Percentiles rank a stretch among this genome's conserved stretches.
Evolutionary conservation across 768 basidiomycete genomes (phyloP).

Genomic region (Hysterangium stoloniferum): DNA sequence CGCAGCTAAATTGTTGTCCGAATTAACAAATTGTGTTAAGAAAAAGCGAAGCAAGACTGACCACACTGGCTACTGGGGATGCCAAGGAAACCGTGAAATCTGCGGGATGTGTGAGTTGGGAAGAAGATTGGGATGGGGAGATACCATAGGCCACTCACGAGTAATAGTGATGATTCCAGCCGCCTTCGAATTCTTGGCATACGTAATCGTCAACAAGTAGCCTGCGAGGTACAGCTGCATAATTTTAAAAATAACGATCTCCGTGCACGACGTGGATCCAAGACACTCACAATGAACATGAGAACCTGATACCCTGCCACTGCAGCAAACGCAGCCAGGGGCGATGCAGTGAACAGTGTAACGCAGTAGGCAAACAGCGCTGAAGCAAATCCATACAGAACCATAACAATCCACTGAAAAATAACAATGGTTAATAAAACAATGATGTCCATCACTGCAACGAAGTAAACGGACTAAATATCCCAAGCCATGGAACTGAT

Average conservation of each 20-base stretch:
- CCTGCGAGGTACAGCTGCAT: constrained; percentile 55
- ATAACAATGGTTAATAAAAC: neutral
- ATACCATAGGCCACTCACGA: constrained; percentile 28
- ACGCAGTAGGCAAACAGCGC: constrained; percentile 63
- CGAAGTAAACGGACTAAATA: constrained; percentile 42
- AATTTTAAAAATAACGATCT: constrained; percentile 7
- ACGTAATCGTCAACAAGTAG: constrained; percentile 68
- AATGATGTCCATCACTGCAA: neutral
- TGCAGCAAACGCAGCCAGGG: constrained; percentile 65
- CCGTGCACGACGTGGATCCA: neutral
- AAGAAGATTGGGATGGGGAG: neutral
- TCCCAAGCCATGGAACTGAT: constrained; percentile 64
- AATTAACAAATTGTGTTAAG: neutral
- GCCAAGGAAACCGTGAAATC: constrained; percentile 62
- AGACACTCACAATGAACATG: constrained; percentile 53
- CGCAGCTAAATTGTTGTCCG: constrained; percentile 38
- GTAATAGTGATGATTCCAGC: constrained; percentile 48
- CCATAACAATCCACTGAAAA: constrained; percentile 58
- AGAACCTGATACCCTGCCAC: constrained; percentile 69
- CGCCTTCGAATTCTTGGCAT: constrained; percentile 53
- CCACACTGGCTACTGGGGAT: constrained; percentile 62
- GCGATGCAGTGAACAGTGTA: constrained; percentile 52
- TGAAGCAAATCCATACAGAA: constrained; percentile 61
- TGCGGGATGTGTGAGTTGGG: constrained; percentile 14
- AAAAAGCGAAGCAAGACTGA: constrained; percentile 28